A percentile compares a stretch with the other conserved stretches of the same genome.
These are phyloP conservation scores for Penicillium waksmanii DNA, from an alignment of 495 filamentous ascomycete genomes.

Conservation along the genomic window DNA sequence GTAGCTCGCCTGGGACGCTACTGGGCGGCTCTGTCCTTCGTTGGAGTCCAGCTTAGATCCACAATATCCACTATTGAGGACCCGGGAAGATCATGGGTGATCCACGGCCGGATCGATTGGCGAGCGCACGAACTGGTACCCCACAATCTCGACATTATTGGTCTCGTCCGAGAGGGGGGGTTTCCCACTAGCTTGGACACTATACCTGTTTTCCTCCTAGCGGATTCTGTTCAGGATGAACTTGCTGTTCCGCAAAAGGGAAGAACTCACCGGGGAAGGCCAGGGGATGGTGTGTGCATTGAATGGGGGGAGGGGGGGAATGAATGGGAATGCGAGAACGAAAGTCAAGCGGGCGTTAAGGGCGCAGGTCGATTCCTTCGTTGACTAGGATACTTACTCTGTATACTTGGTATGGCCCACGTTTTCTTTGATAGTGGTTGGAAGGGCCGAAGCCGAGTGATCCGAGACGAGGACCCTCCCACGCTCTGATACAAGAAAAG, in stretches of 20 bases:
- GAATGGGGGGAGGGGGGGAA: background rate
- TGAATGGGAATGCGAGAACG: slow-evolving; percentile 5
- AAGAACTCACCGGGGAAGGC: slow-evolving; percentile 1
- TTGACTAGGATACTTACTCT: background rate
- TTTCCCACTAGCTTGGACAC: slow-evolving; percentile 26
- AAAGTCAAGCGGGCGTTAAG: background rate
- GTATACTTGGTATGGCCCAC: background rate
- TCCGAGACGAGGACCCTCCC: too few relatives aligned
- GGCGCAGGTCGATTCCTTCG: background rate
- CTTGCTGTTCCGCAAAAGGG: slow-evolving; percentile 12
- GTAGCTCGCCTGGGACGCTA: too few relatives aligned
- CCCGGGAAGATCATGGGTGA: slow-evolving; percentile 34
- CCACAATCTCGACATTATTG: slow-evolving; percentile 28
- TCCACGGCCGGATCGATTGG: slow-evolving; percentile 32
- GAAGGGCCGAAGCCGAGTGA: too few relatives aligned
- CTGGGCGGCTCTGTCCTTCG: slow-evolving; percentile 11
- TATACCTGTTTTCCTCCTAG: slow-evolving; percentile 21
- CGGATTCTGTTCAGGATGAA: slow-evolving; percentile 17
- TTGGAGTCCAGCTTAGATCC: slow-evolving; percentile 13
- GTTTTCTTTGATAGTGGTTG: too few relatives aligned
- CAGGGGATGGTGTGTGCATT: slow-evolving; percentile 1
- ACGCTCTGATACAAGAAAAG: background rate
- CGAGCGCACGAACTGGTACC: slow-evolving; percentile 31
- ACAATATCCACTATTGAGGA: slow-evolving; percentile 35
- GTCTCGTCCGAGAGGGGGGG: slow-evolving; percentile 18